phyloP scores from a whole-genome alignment of 1,284 basidiomycete species.

The Schizophyllum commune region DNA sequence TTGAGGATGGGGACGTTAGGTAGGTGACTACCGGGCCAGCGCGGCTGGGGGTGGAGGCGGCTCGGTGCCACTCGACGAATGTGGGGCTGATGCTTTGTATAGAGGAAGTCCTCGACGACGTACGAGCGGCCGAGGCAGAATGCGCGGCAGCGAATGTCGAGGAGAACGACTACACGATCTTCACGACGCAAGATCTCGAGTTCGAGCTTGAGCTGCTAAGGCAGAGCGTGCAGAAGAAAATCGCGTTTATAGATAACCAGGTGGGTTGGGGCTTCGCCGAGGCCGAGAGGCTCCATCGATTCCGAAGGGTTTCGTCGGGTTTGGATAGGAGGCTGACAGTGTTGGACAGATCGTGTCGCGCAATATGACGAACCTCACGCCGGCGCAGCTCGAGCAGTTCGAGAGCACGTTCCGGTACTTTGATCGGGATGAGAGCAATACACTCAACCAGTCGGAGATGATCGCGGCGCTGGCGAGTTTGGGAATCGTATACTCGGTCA shows the following conservation, averaged over 20 bases:
- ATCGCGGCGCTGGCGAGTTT: conserved; percentile 89
- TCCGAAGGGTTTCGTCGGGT: neutral
- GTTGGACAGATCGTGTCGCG: conserved; percentile 74
- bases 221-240: conserved; percentile 82
- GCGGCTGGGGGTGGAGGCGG: too few species aligned
- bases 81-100: conserved; percentile 12
- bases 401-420: conserved; percentile 98
- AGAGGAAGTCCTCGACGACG: conserved; percentile 43
- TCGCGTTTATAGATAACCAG: conserved; percentile 95
- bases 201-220: conserved; percentile 85
- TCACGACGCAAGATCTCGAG: conserved; percentile 84
- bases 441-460: conserved; percentile 81
- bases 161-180: conserved; percentile 94
- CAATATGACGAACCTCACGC: conserved; percentile 88
- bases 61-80: too few species aligned
- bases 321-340: neutral
- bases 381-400: conserved; percentile 95
- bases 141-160: conserved; percentile 91
- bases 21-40: neutral
- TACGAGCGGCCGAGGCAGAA: conserved; percentile 62
- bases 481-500: conserved; percentile 85
- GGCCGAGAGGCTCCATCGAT: too few species aligned
- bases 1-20: neutral
- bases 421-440: conserved; percentile 89
- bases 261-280: conserved; percentile 28